These are phyloP conservation scores for Daedalea quercina DNA, from an alignment of 768 basidiomycete species.

Conservation along the genomic window DNA sequence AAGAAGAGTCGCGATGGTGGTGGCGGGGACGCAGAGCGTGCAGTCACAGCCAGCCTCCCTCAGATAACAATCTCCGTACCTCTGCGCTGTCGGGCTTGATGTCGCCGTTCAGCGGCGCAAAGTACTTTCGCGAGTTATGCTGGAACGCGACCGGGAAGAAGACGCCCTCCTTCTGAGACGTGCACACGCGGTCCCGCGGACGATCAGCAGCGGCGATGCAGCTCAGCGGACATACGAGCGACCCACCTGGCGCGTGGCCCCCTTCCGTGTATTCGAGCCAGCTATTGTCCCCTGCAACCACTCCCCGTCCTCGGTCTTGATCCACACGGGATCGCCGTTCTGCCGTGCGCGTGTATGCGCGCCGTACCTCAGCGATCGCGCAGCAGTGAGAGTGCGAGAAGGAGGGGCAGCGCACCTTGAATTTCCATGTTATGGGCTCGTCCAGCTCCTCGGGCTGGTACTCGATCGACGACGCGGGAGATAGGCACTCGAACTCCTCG, in stretches of 20 bases:
- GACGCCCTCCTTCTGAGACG: slow-evolving; percentile 37
- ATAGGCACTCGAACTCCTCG: not conserved
- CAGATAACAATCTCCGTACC: slow-evolving; percentile 39
- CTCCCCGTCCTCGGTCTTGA: slow-evolving; percentile 40
- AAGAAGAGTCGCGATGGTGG: no score
- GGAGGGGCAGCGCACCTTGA: slow-evolving; percentile 10
- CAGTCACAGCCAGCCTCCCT: slow-evolving; percentile 37
- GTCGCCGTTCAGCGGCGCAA: slow-evolving; percentile 59
- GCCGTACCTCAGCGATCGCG: slow-evolving; percentile 42
- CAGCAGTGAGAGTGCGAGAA: slow-evolving; percentile 44
- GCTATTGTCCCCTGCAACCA: slow-evolving; percentile 47
- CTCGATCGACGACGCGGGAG: not conserved
- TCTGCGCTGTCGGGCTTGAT: slow-evolving; percentile 52
- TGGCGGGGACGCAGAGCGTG: not conserved
- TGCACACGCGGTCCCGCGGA: not conserved
- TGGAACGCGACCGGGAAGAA: slow-evolving; percentile 48
- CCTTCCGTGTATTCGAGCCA: slow-evolving; percentile 36
- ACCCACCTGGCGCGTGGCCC: slow-evolving; percentile 41
- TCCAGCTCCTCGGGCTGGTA: slow-evolving; percentile 7
- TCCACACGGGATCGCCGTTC: slow-evolving; percentile 46
- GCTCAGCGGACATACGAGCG: not conserved
- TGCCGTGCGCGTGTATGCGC: slow-evolving; percentile 20
- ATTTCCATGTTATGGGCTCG: slow-evolving; percentile 4
- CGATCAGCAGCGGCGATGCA: no score
- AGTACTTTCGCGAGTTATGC: slow-evolving; percentile 46